phyloP scores from a whole-genome alignment of 441 rosid genomes.

The Jatropha podagrica region DNA sequence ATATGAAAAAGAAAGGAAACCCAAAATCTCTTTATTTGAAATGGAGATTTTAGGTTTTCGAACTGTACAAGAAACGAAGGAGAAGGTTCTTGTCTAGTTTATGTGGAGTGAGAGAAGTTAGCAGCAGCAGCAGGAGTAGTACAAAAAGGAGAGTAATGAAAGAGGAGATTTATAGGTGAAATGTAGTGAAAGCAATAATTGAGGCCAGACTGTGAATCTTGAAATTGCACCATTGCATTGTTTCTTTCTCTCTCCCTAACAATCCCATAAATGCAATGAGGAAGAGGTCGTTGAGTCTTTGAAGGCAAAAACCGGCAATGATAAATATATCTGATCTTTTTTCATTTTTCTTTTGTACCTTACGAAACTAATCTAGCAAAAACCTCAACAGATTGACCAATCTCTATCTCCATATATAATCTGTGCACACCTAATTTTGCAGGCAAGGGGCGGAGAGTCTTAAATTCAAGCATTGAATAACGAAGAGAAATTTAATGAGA shows the following conservation, averaged over 20 bases:
- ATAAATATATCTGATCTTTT: background rate
- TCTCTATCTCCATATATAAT: slow-evolving; percentile 1
- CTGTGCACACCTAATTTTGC: slow-evolving; percentile 46
- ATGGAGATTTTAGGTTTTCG: background rate
- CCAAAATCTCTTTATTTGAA: too few relatives aligned
- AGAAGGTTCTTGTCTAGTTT: too few relatives aligned
- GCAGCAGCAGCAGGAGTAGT: slow-evolving; percentile 18
- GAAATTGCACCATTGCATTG: slow-evolving; percentile 33
- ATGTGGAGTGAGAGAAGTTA: background rate
- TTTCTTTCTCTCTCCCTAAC: slow-evolving; percentile 16
- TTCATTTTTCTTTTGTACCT: background rate
- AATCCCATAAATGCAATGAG: slow-evolving; percentile 52
- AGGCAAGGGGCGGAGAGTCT: slow-evolving; percentile 29
- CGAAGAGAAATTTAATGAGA: slow-evolving; percentile 53
- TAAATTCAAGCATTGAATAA: slow-evolving; percentile 50
- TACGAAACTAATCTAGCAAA: background rate
- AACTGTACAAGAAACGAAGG: background rate
- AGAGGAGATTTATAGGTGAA: slow-evolving; percentile 64
- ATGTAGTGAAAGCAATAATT: slow-evolving; percentile 44
- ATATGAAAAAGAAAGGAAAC: slow-evolving; percentile 4
- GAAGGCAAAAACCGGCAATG: slow-evolving; percentile 18
- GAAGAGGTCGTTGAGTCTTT: slow-evolving; percentile 47
- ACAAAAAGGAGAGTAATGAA: slow-evolving; percentile 24
- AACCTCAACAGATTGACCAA: too few relatives aligned
- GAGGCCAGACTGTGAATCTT: slow-evolving; percentile 57